Conservation (phyloP, 768 basidiomycete species). For the Neoboletus magnificus region DNA sequence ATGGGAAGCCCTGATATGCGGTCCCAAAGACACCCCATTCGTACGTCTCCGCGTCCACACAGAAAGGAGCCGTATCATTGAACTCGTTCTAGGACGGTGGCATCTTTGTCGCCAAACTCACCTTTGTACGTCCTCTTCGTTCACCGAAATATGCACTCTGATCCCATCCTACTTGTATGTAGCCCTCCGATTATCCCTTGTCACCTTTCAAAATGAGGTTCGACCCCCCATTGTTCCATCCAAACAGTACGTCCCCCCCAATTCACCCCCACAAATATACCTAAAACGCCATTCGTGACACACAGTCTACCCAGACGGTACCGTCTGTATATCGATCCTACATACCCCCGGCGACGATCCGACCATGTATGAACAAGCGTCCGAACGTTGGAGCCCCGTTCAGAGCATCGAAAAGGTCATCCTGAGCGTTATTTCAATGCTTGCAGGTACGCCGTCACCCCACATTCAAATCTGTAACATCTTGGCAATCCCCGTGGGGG, state of each 20-base stretch:
- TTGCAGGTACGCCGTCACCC: constrained; percentile 63
- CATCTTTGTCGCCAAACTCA: constrained; percentile 86
- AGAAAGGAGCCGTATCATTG: too few relatives aligned
- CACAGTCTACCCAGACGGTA: constrained; percentile 92
- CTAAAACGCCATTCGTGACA: background rate
- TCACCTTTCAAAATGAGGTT: constrained; percentile 99
- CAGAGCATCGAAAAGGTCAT: constrained; percentile 98
- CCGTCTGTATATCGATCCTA: constrained; percentile 96
- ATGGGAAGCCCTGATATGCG: constrained; percentile 93
- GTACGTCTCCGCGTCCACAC: constrained; percentile 39
- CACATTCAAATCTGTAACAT: background rate
- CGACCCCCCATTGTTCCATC: constrained; percentile 95
- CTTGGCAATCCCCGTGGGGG: background rate
- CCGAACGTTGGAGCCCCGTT: constrained; percentile 98
- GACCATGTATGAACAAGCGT: constrained; percentile 91
- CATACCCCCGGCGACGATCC: constrained; percentile 93
- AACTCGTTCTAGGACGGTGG: constrained; percentile 73
- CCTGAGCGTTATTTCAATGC: constrained; percentile 94
- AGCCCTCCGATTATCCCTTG: constrained; percentile 78
- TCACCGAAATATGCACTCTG: too few relatives aligned
- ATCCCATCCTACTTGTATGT: background rate
- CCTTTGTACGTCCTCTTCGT: constrained; percentile 61
- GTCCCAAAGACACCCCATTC: constrained; percentile 93
- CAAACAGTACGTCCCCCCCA: constrained; percentile 72
- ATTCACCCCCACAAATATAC: too few relatives aligned